These are phyloP conservation scores for Rhizoclosmatium globosum DNA, from an alignment of 192 early-diverging fungal genomes.

Conservation along the genomic window DNA sequence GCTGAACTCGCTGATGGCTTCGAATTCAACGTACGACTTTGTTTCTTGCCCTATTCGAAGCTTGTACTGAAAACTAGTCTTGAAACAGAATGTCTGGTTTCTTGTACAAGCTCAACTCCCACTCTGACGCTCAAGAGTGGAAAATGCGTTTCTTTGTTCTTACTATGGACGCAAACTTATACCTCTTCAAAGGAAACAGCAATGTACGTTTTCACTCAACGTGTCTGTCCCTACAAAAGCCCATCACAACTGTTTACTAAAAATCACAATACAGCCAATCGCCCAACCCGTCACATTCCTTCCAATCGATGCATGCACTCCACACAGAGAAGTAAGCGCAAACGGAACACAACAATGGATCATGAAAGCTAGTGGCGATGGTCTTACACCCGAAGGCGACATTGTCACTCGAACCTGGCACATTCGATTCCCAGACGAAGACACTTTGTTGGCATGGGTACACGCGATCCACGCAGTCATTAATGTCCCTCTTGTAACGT, in stretches of 20 bases:
- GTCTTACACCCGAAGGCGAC: not conserved
- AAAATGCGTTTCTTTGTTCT: constrained; percentile 12
- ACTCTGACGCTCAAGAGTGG: not conserved
- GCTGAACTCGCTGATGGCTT: not conserved
- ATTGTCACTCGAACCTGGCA: not conserved
- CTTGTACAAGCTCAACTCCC: constrained; percentile 18
- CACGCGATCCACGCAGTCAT: not conserved
- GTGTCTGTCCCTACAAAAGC: no score
- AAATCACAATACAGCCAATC: no score
- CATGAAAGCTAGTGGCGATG: not conserved
- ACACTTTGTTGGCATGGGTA: not conserved
- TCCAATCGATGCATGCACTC: not conserved
- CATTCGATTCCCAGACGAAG: not conserved
- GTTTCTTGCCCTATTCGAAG: no score
- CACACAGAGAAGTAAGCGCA: not conserved
- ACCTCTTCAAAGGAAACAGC: not conserved
- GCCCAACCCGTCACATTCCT: constrained; percentile 8
- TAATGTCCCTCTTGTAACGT: no score
- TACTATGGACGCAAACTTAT: not conserved
- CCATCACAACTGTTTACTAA: no score
- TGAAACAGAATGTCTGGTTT: not conserved
- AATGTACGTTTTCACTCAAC: no score
- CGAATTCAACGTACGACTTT: not conserved
- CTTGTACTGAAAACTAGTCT: no score
- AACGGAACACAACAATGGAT: not conserved